phyloP scores from a whole-genome alignment of 257 asterid species.

The Handroanthus guayacan region DNA sequence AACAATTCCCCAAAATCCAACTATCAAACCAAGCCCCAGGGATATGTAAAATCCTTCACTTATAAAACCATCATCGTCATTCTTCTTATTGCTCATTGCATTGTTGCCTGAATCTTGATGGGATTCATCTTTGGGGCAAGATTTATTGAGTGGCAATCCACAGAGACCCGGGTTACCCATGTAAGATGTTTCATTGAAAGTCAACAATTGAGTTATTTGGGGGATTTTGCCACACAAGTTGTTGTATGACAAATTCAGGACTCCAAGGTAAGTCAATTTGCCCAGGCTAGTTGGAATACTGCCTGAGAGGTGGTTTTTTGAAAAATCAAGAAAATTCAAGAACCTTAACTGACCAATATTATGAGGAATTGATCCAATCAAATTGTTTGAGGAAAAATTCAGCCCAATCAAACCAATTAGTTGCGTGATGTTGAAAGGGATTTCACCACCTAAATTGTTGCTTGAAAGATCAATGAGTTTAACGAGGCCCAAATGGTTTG shows the following conservation, averaged over 20 bases:
- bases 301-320: slow-evolving; percentile 19
- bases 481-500: not conserved
- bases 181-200: slow-evolving; percentile 15
- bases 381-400: slow-evolving; percentile 29
- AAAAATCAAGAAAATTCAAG: slow-evolving; percentile 30
- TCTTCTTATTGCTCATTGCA: not conserved
- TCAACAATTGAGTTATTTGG: not conserved
- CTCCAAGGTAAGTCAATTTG: not conserved
- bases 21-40: no score
- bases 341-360: not conserved
- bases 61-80: not conserved
- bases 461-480: slow-evolving; percentile 21
- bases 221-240: slow-evolving; percentile 43
- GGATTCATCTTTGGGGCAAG: slow-evolving; percentile 26
- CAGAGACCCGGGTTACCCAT: slow-evolving; percentile 25
- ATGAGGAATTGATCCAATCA: slow-evolving; percentile 20
- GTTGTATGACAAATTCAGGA: slow-evolving; percentile 33
- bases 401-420: slow-evolving; percentile 13
- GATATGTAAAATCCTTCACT: no score
- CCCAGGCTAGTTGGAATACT: slow-evolving; percentile 24
- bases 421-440: slow-evolving; percentile 8
- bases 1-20: no score
- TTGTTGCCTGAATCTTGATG: not conserved
- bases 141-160: slow-evolving; percentile 33
- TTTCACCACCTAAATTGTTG: slow-evolving; percentile 7